phyloP scores from a whole-genome alignment of 257 asterid genomes.

The Datura wrightii region DNA sequence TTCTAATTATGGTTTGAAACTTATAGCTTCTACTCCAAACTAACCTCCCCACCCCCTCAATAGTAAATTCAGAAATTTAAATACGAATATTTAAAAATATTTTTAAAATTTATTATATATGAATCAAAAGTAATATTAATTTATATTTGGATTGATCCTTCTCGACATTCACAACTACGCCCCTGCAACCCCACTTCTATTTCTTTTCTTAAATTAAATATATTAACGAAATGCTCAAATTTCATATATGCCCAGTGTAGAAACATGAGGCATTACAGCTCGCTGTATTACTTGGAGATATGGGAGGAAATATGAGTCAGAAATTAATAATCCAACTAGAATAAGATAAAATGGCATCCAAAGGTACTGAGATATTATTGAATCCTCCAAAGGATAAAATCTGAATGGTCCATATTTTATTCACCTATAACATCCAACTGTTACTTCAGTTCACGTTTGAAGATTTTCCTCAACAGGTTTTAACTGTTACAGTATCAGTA shows the following conservation, averaged over 20 bases:
- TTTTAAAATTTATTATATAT: no score
- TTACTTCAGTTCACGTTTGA: background rate
- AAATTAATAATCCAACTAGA: background rate
- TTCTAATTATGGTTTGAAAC: background rate
- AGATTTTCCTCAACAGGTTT: constrained; percentile 5
- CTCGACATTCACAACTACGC: no score
- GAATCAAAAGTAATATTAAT: no score
- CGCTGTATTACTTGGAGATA: background rate
- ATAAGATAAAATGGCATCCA: background rate
- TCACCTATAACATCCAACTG: background rate
- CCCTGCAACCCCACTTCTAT: no score
- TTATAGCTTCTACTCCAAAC: background rate
- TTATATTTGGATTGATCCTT: no score
- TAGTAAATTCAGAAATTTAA: no score
- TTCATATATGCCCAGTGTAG: background rate
- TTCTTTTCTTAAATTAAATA: no score
- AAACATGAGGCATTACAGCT: background rate
- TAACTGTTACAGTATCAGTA: background rate
- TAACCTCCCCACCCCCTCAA: no score
- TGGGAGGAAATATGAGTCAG: background rate
- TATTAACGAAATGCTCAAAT: no score
- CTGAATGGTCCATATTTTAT: background rate
- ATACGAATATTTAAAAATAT: no score
- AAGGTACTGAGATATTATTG: background rate
- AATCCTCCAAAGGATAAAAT: background rate